Evolutionary conservation across 495 filamentous ascomycete species (phyloP), one percentile per base, ranked within the genome.

Genomic region (Aspergillus nidulans): DNA sequence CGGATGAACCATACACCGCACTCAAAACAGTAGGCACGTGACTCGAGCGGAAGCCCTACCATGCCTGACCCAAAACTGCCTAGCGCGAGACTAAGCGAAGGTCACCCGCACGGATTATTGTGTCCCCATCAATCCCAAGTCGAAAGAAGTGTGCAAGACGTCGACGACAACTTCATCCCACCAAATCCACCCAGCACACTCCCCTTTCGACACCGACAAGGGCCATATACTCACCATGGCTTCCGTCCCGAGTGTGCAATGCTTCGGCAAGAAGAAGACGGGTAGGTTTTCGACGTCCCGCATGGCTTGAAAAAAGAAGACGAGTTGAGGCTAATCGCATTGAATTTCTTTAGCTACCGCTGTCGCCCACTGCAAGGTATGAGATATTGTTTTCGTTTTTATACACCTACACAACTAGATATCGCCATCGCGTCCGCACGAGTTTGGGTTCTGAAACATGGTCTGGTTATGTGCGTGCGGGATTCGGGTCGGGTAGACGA

Each of bases 311-410:
- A 40, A 42, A 42, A 16, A 34, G n/a, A 25, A 15, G 18, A 23
- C 38, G 40, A 38, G 32, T 13, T 20, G 47, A 26, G 39, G 26
- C 50, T 54, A 40, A 58, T 43, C 26, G 38, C 30, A 28, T 69
- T 65, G 65, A 67, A 30, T 62, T 62, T 61, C 53, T 65, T 61
- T 73, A 87, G 88, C 88, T 63, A 88, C 85, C 67, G 87, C 87
- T 68, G 90, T 95, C 72, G 90, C 90, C 74, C 90, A 92, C 78
- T 95, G 91, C 89, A 94, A 94, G 85, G 88, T 91, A 83, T 76
- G 80, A 60, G 21, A 43, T 21, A 39, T 39, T 6, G 6, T 18
- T 39, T 16, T 39, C 18, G 3, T 39, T 30, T 25, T 52, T 20
- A 20, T 52, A 6, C 30, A 7, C 30, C 4, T 34, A 15, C 12